Percentiles rank a stretch among this genome's conserved stretches.
Evolutionary conservation across 2,329 filamentous ascomycete genomes (phyloP).

Genomic region (Coniochaeta hoffmannii): DNA sequence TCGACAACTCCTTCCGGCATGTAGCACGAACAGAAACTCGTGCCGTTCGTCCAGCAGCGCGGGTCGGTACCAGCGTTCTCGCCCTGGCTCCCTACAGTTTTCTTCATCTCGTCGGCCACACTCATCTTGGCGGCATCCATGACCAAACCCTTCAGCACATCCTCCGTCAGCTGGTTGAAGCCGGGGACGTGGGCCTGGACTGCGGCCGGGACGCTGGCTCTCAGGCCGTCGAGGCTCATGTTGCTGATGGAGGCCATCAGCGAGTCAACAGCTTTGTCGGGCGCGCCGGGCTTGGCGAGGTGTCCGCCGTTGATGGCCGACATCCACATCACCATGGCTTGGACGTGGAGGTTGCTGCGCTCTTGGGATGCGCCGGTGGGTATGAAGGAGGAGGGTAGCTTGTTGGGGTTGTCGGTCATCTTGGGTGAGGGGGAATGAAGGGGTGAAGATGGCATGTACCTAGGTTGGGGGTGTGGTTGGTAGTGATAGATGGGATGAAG

Average conservation of each 20-base stretch:
- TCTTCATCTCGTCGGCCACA: neutral
- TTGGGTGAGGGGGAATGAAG: neutral
- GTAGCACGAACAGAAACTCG: no score
- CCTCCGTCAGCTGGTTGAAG: neutral
- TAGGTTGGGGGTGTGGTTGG: neutral
- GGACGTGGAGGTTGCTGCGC: neutral
- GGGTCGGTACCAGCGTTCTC: no score
- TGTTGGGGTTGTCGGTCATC: neutral
- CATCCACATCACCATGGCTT: neutral
- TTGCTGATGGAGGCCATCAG: neutral
- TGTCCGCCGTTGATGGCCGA: neutral
- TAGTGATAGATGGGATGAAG: neutral
- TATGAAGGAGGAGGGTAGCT: neutral
- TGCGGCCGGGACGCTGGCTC: neutral
- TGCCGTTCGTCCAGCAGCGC: no score
- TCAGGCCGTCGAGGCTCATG: neutral
- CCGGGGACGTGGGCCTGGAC: neutral
- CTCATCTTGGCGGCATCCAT: neutral
- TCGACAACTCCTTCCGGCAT: no score
- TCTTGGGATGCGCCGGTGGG: neutral
- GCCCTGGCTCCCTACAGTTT: no score
- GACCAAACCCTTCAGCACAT: neutral
- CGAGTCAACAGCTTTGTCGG: neutral
- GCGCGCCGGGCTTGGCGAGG: neutral
- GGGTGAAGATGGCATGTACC: neutral